These are phyloP conservation scores for Ambrosia artemisiifolia DNA, from an alignment of 129 eudicot genomes.

Conservation along the genomic window DNA sequence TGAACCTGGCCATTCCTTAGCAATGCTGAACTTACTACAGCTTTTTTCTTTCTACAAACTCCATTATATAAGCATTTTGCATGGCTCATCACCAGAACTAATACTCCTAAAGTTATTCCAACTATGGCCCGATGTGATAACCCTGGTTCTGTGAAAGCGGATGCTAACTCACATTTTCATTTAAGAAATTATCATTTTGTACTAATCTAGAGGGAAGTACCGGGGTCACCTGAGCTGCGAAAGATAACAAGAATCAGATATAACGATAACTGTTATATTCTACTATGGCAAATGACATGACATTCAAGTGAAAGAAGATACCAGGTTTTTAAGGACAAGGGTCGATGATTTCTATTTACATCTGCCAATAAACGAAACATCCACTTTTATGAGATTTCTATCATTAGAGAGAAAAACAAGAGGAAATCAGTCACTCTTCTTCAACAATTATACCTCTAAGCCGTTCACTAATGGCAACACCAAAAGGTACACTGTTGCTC, in stretches of 20 bases:
- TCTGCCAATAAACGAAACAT: conserved; percentile 42
- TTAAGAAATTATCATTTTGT: not conserved
- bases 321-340: conserved; percentile 44
- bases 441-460: no score
- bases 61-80: conserved; percentile 42
- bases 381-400: not conserved
- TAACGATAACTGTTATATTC: not conserved
- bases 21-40: conserved; percentile 32
- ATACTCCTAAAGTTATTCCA: conserved; percentile 52
- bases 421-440: no score
- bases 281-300: not conserved
- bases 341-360: no score
- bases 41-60: conserved; percentile 45
- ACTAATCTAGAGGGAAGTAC: not conserved
- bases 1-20: conserved; percentile 36
- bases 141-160: conserved; percentile 44
- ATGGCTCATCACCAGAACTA: conserved; percentile 42
- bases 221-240: no score
- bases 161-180: conserved; percentile 19
- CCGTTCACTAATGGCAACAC: no score
- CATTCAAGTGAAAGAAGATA: conserved; percentile 17
- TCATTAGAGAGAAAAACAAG: not conserved
- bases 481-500: no score
- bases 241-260: conserved; percentile 1
- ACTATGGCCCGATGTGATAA: conserved; percentile 60